Base-by-base conservation (phyloP, 208 protist species). In the Zelonia costaricensis region DNA sequence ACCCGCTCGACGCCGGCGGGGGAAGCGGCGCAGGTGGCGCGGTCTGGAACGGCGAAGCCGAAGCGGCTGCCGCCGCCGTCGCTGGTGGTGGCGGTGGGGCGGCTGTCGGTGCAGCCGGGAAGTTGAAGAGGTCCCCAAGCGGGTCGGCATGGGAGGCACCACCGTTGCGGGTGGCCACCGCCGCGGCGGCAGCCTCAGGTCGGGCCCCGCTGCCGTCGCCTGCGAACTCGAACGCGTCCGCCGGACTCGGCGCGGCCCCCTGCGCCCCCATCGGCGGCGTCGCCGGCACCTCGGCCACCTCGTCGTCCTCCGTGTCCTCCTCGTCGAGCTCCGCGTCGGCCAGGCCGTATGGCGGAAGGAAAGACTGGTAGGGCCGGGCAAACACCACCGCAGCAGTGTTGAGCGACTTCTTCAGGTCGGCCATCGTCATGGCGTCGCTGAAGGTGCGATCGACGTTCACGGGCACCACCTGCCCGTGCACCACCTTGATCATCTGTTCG, bases 321-420 rank as follows among this genome's bases (percentile, higher is more conserved):
- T 82, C 79, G 45, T 85, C 82, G 10, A 78, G 48, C 20, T 86
- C 82, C 22, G 56, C 62, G 15, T 83, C 78, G 1, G 74, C 49
- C 22, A 91, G 58, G 23, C 88, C 89, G 71, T 95, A 96, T 4
- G 78, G 81, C 7, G 82, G 80, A 10, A 99, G 80, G 72, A 99
- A 99, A 9, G 94, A 82, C 25, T 93, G 84, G 25, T 93, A 92
- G 18, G 97, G 92, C 58, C 96, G 95, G 45, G 97, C 97, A 76
- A 98, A 99, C n/a, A 99, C 95, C 13, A 96, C 96, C 0, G 97
- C 93, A 1, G 98, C 82, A 13, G 91, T 97, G 60, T 96, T 93
- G 45, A 98, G 70, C 20, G 87, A 91, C 55, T 90, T 85, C 49
- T 92, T 86, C 16, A 97, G 62, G 47, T 97, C 90, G 18, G 54